phyloP scores from a whole-genome alignment of 345 rosid genomes.

The Draba incana region DNA sequence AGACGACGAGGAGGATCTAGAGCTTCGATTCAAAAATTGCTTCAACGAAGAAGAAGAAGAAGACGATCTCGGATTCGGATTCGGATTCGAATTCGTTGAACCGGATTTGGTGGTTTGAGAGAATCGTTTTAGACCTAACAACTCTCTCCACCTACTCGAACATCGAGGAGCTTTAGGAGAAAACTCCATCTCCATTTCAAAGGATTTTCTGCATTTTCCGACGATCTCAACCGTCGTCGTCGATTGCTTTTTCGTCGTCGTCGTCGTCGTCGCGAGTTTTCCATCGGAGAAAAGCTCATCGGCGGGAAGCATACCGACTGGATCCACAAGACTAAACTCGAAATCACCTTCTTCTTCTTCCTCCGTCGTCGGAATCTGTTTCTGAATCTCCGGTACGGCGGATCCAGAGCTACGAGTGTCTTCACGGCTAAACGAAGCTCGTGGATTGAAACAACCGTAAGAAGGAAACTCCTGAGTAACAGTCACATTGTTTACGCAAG shows the following conservation, averaged over 20 bases:
- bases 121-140: conserved; percentile 73
- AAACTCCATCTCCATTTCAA: conserved; percentile 49
- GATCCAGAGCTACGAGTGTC: conserved; percentile 40
- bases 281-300: conserved; percentile 92
- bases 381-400: conserved; percentile 20
- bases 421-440: conserved; percentile 59
- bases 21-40: conserved; percentile 67
- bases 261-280: conserved; percentile 66
- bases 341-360: conserved; percentile 54
- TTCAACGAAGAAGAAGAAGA: conserved; percentile 60
- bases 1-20: conserved; percentile 52
- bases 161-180: conserved; percentile 88
- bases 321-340: conserved; percentile 80
- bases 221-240: conserved; percentile 2
- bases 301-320: conserved; percentile 77
- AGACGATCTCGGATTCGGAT: conserved; percentile 37
- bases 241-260: conserved; percentile 47
- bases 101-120: conserved; percentile 44
- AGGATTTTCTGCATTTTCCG: conserved; percentile 45
- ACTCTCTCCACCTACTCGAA: conserved; percentile 92
- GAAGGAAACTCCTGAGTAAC: conserved; percentile 67
- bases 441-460: conserved; percentile 69
- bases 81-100: not conserved
- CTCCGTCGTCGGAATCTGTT: not conserved
- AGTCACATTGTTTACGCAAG: conserved; percentile 69